These are phyloP conservation scores for Mycena vulgaris DNA, from an alignment of 768 basidiomycete genomes.

Conservation along the genomic window DNA sequence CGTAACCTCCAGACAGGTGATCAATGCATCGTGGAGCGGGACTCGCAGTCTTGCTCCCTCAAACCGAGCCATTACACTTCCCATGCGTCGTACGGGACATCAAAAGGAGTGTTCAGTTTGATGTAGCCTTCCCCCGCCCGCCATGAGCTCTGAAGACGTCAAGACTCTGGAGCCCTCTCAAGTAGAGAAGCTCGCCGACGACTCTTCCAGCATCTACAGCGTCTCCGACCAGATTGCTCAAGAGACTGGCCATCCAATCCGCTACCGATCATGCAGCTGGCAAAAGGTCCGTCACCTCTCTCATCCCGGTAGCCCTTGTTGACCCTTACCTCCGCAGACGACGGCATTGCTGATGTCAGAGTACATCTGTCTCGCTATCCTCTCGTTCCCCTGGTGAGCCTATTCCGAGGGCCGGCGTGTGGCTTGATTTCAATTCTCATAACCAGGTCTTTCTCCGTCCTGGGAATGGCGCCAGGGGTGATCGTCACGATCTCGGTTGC, in stretches of 20 bases:
- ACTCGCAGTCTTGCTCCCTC: not conserved
- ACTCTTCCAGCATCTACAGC: slow-evolving; percentile 17
- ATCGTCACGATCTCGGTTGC: slow-evolving; percentile 59
- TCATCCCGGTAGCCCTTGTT: not conserved
- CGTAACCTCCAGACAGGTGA: too few species aligned
- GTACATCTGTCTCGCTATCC: slow-evolving; percentile 52
- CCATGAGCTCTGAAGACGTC: slow-evolving; percentile 25
- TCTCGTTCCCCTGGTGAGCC: slow-evolving; percentile 44
- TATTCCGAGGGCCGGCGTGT: not conserved
- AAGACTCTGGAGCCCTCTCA: slow-evolving; percentile 12
- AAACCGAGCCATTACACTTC: not conserved
- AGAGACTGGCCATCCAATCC: slow-evolving; percentile 47
- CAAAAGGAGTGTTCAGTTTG: slow-evolving; percentile 3
- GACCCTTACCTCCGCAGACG: slow-evolving; percentile 39
- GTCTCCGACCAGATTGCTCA: slow-evolving; percentile 29
- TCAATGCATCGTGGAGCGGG: not conserved
- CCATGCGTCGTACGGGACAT: not conserved
- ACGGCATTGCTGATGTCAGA: slow-evolving; percentile 53
- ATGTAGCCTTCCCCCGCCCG: not conserved
- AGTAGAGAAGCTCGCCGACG: slow-evolving; percentile 13
- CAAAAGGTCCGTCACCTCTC: slow-evolving; percentile 47
- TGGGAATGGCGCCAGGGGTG: slow-evolving; percentile 60
- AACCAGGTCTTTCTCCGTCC: slow-evolving; percentile 50
- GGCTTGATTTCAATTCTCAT: not conserved
- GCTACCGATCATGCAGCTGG: slow-evolving; percentile 53